These are phyloP conservation scores for Cryptococcus neoformans DNA, from an alignment of 1,284 basidiomycete genomes.

Conservation along the genomic window DNA sequence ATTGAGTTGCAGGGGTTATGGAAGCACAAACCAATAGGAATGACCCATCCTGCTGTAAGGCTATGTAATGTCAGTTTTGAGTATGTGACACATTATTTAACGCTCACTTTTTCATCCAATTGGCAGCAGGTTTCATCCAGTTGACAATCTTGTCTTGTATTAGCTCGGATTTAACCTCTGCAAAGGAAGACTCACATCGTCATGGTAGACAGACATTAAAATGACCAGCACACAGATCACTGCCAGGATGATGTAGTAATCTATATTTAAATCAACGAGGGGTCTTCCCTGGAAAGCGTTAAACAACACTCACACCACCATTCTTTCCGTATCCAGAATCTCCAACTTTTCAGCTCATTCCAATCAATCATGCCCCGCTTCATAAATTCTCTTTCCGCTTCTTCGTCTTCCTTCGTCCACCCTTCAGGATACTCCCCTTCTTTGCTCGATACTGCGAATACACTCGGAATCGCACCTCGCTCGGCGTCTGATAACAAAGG, in stretches of 20 bases:
- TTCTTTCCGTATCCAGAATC: slow-evolving; percentile 56
- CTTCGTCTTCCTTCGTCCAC: slow-evolving; percentile 45
- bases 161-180: not conserved
- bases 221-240: slow-evolving; percentile 53
- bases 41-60: slow-evolving; percentile 64
- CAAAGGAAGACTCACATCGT: slow-evolving; percentile 27
- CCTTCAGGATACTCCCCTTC: slow-evolving; percentile 23
- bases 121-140: slow-evolving; percentile 62
- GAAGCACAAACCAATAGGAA: slow-evolving; percentile 62
- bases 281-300: not conserved
- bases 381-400: slow-evolving; percentile 43
- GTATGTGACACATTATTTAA: not conserved
- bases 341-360: slow-evolving; percentile 51
- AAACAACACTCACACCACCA: slow-evolving; percentile 53
- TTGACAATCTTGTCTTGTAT: slow-evolving; percentile 58
- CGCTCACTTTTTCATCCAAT: slow-evolving; percentile 61
- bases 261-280: slow-evolving; percentile 42
- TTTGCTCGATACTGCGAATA: not conserved
- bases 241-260: slow-evolving; percentile 51
- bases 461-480: not conserved
- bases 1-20: not conserved
- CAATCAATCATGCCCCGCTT: slow-evolving; percentile 53
- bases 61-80: slow-evolving; percentile 20
- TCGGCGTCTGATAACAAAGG: not conserved
- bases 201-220: slow-evolving; percentile 64